These are phyloP conservation scores for Tillandsia leiboldiana DNA, from an alignment of 176 grass and related monocot genomes.

Conservation along the genomic window DNA sequence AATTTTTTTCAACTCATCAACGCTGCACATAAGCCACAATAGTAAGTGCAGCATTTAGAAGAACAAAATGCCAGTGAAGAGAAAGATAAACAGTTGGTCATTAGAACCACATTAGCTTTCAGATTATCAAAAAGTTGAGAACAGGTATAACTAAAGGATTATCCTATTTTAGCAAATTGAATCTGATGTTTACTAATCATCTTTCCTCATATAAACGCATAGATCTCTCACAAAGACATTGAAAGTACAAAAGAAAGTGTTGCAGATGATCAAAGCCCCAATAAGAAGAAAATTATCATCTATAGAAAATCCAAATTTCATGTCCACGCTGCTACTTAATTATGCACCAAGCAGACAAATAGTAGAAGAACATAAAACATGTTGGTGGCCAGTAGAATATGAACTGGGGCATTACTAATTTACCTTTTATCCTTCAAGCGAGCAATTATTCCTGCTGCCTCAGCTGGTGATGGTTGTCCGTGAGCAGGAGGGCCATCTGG, in stretches of 20 bases:
- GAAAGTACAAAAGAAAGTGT: too few relatives aligned
- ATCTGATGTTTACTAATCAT: not conserved
- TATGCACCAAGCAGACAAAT: not conserved
- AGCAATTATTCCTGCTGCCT: conserved; percentile 74
- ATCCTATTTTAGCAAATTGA: too few relatives aligned
- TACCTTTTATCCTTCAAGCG: conserved; percentile 81
- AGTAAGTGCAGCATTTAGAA: conserved; percentile 7
- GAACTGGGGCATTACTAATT: conserved; percentile 9
- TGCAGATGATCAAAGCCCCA: not conserved
- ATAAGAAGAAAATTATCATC: not conserved
- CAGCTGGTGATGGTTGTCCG: conserved; percentile 63
- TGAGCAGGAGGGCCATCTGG: conserved; percentile 45
- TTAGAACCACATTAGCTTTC: not conserved
- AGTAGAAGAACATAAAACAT: not conserved
- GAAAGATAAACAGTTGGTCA: conserved; percentile 1
- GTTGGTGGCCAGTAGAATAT: not conserved
- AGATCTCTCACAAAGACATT: not conserved
- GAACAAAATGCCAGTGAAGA: not conserved
- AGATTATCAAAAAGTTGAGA: too few relatives aligned
- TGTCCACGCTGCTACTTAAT: not conserved
- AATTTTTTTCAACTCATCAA: conserved; percentile 78
- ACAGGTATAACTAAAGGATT: too few relatives aligned
- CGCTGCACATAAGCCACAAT: conserved; percentile 41
- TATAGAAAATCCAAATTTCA: not conserved
- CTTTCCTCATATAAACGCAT: not conserved